Evolutionary conservation across 2,329 filamentous ascomycete genomes (phyloP).

Genomic region (Acephala macrosclerotiorum): DNA sequence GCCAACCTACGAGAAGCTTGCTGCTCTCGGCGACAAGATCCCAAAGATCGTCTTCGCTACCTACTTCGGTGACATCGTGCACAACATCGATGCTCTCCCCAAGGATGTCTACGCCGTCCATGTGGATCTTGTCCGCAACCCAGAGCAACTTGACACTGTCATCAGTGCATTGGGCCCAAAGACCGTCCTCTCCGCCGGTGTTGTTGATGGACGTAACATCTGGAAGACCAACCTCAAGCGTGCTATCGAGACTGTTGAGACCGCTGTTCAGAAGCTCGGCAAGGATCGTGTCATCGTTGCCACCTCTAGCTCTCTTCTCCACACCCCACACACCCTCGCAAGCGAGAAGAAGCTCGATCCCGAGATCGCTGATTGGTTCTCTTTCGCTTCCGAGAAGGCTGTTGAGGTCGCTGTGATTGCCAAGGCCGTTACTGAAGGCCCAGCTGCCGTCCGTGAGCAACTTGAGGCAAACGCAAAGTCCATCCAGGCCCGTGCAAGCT

Average conservation of each 20-base stretch:
- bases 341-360: conserved; percentile 98
- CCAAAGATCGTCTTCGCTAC: conserved; percentile 92
- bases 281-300: conserved; percentile 97
- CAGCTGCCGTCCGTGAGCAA: conserved; percentile 83
- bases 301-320: conserved; percentile 96
- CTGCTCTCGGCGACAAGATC: conserved; percentile 77
- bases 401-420: conserved; percentile 90
- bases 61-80: conserved; percentile 99
- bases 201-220: conserved; percentile 99
- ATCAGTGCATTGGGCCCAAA: conserved; percentile 83
- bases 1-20: conserved; percentile 92
- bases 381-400: conserved; percentile 95
- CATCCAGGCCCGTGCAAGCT: conserved; percentile 87
- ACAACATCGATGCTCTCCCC: conserved; percentile 94
- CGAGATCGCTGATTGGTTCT: conserved; percentile 98
- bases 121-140: conserved; percentile 96
- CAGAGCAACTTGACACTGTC: conserved; percentile 93
- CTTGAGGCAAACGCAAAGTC: conserved; percentile 98
- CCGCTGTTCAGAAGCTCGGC: conserved; percentile 92
- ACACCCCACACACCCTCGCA: conserved; percentile 96
- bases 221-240: conserved; percentile 99
- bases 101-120: conserved; percentile 85
- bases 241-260: conserved; percentile 89
- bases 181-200: conserved; percentile 91
- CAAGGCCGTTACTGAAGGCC: conserved; percentile 95